These are phyloP conservation scores for Ganoderma leucocontextum DNA, from an alignment of 1,284 basidiomycete species.

Conservation along the genomic window DNA sequence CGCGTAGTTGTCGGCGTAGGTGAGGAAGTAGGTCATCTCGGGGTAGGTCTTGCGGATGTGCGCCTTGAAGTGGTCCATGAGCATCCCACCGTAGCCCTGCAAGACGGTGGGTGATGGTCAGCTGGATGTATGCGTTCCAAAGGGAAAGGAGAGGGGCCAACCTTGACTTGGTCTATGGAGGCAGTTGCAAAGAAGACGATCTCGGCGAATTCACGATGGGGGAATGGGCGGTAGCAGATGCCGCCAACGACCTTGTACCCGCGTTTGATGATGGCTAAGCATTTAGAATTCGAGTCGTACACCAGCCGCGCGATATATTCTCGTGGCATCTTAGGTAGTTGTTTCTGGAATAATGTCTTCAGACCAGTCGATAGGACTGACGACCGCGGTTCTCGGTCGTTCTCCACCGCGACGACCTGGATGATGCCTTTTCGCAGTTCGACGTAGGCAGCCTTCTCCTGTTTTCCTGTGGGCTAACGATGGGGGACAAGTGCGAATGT, in stretches of 20 bases:
- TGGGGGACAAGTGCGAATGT: constrained; percentile 6
- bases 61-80: constrained; percentile 99
- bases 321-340: constrained; percentile 98
- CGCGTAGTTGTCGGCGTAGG: constrained; percentile 99
- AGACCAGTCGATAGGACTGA: constrained; percentile 91
- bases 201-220: constrained; percentile 94
- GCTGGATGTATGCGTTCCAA: constrained; percentile 78
- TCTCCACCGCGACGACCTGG: constrained; percentile 86
- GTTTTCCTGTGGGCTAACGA: constrained; percentile 57
- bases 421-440: constrained; percentile 91
- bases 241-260: constrained; percentile 98
- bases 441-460: constrained; percentile 82
- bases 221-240: constrained; percentile 97
- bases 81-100: constrained; percentile 96
- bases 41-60: constrained; percentile 86
- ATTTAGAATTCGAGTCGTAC: constrained; percentile 91
- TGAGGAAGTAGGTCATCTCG: constrained; percentile 93
- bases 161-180: constrained; percentile 97
- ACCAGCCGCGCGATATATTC: constrained; percentile 98
- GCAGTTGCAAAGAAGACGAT: constrained; percentile 99
- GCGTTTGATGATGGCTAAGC: constrained; percentile 94
- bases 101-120: background rate
- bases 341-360: constrained; percentile 97
- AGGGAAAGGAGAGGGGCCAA: constrained; percentile 44
- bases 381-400: constrained; percentile 80